Evolutionary conservation across 2,329 filamentous ascomycete genomes (phyloP), one percentile per base, ranked within the genome.

Genomic region (Magnaporthiopsis rhizophila): DNA sequence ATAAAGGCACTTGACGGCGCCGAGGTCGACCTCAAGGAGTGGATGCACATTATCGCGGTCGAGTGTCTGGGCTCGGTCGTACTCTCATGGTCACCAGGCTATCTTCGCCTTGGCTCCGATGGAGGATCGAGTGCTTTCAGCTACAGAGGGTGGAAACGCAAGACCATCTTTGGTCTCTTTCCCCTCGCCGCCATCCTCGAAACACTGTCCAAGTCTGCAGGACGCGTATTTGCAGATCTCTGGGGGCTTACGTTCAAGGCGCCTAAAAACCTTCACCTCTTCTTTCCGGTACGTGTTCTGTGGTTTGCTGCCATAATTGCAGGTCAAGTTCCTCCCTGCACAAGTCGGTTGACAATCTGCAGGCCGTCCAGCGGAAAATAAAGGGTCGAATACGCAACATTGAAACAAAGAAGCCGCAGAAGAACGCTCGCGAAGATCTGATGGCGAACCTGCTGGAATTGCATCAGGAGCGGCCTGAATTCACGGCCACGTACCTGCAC

Each of bases 31-130:
- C 69, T 84, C 24, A 80, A 80, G 62, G 78, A 82, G 64, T 84
- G 82, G 82, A 84, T 84, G 81, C 82, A 84, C 70, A 83, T 84
- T 64, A 73, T 83, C 24, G 78, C 76, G 1, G 80, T 84, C 36
- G 82, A 84, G 66, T 82, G 78, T 28, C 77, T 84, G 2, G 78
- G 79, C 0, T 80, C 80, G 0, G 71, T 78, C 2, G 81, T 83
- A 0, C 71, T 84, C 1, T 80, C 80, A 0, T 84, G 82, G 82
- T 83, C 81, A 0, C 82, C 82, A 0, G 77, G 79, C 0, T 77
- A 82, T 67, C 70, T 83, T 12, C 73, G 73, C 11, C 72, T 72
- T 28, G 74, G 74, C 4, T 78, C 79, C 0, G 82, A 84, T 62
- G 76, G 77, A 65, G 77, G 77, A 0, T 80, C 81, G 0, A 78